These are phyloP conservation scores for Phalaenopsis equestris DNA, from an alignment of 106 monocot genomes.

Conservation along the genomic window DNA sequence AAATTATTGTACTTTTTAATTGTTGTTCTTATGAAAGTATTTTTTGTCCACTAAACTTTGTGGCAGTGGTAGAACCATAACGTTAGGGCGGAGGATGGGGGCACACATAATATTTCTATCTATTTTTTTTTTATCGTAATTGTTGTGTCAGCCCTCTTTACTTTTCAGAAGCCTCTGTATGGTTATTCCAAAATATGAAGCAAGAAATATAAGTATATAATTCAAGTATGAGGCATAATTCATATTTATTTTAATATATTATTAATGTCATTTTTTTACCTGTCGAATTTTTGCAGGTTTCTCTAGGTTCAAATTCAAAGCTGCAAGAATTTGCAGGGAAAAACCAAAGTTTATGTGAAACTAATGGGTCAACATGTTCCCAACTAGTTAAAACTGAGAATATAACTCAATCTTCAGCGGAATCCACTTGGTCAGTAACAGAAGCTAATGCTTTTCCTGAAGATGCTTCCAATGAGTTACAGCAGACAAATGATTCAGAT, in stretches of 20 bases:
- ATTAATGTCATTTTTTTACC: not conserved
- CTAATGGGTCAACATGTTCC: slow-evolving; percentile 7
- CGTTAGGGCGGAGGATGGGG: not conserved
- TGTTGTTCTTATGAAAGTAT: not conserved
- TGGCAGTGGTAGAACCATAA: not conserved
- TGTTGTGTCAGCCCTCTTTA: not conserved
- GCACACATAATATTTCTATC: not conserved
- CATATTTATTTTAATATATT: not conserved
- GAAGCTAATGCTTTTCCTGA: slow-evolving; percentile 14
- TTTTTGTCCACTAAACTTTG: not conserved
- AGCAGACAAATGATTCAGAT: slow-evolving; percentile 23
- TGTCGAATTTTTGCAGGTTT: slow-evolving; percentile 28
- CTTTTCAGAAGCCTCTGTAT: not conserved
- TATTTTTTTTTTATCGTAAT: not conserved
- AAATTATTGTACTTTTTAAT: not conserved
- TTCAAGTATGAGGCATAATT: not conserved
- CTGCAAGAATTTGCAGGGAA: slow-evolving; percentile 22
- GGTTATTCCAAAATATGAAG: not conserved
- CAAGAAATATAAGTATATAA: not conserved
- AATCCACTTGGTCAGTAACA: slow-evolving; percentile 12
- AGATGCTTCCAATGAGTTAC: slow-evolving; percentile 24
- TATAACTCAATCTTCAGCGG: slow-evolving; percentile 19
- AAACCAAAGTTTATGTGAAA: slow-evolving; percentile 22
- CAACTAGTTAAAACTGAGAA: slow-evolving; percentile 24
- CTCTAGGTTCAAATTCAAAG: slow-evolving; percentile 16